Base-by-base conservation (phyloP, 257 asterid species). In the Nicotiana otophora region DNA sequence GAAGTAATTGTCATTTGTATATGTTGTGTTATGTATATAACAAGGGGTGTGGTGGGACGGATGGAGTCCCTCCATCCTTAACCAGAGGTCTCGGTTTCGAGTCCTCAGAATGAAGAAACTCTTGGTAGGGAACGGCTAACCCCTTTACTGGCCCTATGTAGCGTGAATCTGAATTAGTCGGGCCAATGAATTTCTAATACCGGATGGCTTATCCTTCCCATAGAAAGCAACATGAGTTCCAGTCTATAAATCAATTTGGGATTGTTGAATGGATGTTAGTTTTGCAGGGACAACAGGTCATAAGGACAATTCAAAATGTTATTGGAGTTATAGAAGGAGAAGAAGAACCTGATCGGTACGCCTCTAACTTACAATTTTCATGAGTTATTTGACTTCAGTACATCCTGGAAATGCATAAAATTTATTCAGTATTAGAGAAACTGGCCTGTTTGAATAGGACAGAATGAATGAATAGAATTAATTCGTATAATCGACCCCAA, bases 291-390 rank as follows among this genome's bases (percentile, higher is more conserved):
- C 86, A 93, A 82, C 92, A 95, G 83, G 94, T 91, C 62, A 90
- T 95, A 81, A 90, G 88, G 90, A 90, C 84, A 83, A 95, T 93
- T 60, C 96, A 91, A 86, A 95, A 95, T 76, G 94, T 95, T n/a
- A 88, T 95, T 87, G 98, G 94, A 83, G 88, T 92, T 61, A 95
- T 95, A 62, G 89, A 91, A 87, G 98, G 98, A 65, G 85, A 75
- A 63, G 94, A 92, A 86, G 98, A 95, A 90, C 98, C 97, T 36
- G 98, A 93, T 84, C 84, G 97, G 98, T 92, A 77, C 7, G 30
- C 60, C 80, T 51, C 5, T 54, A 20, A 4, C 3, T 5, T 67
- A 76, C 78, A n/a, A 31, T 74, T 72, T 11, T 72, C 79, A 74
- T 51, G 63, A 26, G 80, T 74, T 42, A 11, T 7, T 72, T 42